These are phyloP conservation scores for Xylariaceae sp. DNA, from an alignment of 2,329 filamentous ascomycete species.

Conservation along the genomic window DNA sequence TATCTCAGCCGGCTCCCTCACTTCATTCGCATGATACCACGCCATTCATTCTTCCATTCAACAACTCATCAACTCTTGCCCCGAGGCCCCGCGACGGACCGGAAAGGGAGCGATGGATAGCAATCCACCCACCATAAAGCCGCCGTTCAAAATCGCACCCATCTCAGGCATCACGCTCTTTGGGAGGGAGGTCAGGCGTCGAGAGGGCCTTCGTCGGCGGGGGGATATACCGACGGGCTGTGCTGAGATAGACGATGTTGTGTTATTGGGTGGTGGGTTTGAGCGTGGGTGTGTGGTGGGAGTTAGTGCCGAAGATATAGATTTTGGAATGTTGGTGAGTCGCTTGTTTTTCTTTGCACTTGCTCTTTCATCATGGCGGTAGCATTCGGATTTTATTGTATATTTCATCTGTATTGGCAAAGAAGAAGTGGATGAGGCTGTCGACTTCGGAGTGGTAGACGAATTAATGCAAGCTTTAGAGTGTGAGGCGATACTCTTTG, in stretches of 20 bases:
- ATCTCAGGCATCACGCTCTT: conserved; percentile 52
- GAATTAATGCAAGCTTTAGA: too few relatives aligned
- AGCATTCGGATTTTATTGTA: neutral
- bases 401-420: too few relatives aligned
- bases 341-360: conserved; percentile 1
- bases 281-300: conserved; percentile 60
- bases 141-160: conserved; percentile 40
- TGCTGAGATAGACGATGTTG: conserved; percentile 53
- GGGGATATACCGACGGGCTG: conserved; percentile 52
- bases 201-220: conserved; percentile 38
- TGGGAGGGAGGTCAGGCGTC: conserved; percentile 45
- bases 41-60: too few relatives aligned
- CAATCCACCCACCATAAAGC: neutral
- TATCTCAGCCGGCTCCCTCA: too few relatives aligned
- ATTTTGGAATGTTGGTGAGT: conserved; percentile 54
- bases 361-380: neutral
- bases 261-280: conserved; percentile 52
- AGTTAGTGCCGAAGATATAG: conserved; percentile 58
- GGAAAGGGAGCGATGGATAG: neutral
- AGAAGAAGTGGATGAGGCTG: too few relatives aligned
- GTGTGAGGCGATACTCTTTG: too few relatives aligned
- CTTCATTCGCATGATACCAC: too few relatives aligned
- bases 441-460: too few relatives aligned
- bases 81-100: too few relatives aligned
- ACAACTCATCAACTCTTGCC: too few relatives aligned